These are phyloP conservation scores for Penicillium fuscoglaucum DNA, from an alignment of 2,329 filamentous ascomycete species.

Conservation along the genomic window DNA sequence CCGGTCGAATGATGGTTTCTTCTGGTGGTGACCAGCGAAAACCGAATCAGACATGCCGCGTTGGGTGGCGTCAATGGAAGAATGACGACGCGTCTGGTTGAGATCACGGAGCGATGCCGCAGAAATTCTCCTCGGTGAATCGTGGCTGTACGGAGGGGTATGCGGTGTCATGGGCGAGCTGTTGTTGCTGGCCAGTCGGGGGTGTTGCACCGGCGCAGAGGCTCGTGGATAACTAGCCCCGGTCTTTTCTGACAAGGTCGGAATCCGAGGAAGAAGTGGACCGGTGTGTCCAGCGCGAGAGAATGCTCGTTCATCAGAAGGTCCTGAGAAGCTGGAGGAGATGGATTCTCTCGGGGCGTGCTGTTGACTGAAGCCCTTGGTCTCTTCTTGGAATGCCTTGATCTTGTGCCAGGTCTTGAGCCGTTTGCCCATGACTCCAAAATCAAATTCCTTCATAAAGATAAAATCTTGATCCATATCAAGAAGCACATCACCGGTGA, in stretches of 20 bases:
- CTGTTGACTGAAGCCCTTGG: conserved; percentile 59
- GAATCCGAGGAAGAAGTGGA: conserved; percentile 47
- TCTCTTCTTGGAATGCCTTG: conserved; percentile 85
- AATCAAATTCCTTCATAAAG: conserved; percentile 91
- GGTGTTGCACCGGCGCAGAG: conserved; percentile 32
- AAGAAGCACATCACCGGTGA: conserved; percentile 86
- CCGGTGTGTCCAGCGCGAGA: conserved; percentile 41
- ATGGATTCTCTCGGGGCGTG: conserved; percentile 30
- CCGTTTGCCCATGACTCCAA: conserved; percentile 84
- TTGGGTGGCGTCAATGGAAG: conserved; percentile 72
- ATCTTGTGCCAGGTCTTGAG: conserved; percentile 97
- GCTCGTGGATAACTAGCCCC: conserved; percentile 29
- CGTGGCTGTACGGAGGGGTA: conserved; percentile 44
- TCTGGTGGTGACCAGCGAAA: conserved; percentile 48
- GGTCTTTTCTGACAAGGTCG: conserved; percentile 40
- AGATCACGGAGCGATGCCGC: conserved; percentile 79
- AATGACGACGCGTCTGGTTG: conserved; percentile 82
- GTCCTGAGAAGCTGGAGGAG: conserved; percentile 47
- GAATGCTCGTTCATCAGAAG: conserved; percentile 48
- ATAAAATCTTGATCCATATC: conserved; percentile 95
- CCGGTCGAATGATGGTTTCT: conserved; percentile 60
- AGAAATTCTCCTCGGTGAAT: conserved; percentile 60
- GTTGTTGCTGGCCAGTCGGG: conserved; percentile 36
- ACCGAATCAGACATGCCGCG: conserved; percentile 30
- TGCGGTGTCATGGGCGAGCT: conserved; percentile 49